Percentiles rank a stretch among this genome's conserved stretches.
phyloP scores from a whole-genome alignment of 257 asterid species.

The Nicotiana noctiflora region DNA sequence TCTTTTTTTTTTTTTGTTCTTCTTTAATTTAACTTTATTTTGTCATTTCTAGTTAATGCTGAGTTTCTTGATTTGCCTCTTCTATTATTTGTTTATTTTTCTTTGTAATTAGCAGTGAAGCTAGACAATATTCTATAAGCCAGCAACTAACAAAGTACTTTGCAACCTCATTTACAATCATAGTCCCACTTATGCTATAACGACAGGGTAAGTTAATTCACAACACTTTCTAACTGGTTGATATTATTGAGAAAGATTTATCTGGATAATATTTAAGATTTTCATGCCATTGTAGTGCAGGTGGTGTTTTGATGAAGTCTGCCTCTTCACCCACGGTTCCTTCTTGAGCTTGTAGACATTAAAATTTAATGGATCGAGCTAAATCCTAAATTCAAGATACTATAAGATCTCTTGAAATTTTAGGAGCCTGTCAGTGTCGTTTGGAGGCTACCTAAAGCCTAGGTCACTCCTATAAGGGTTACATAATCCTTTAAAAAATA shows the following conservation, averaged over 20 bases:
- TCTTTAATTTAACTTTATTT: slow-evolving; percentile 21
- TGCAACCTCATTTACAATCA: slow-evolving; percentile 84
- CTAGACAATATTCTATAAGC: slow-evolving; percentile 75
- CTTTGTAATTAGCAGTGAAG: slow-evolving; percentile 51
- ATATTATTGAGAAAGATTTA: background rate
- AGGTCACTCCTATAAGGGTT: too few relatives aligned
- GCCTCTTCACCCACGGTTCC: slow-evolving; percentile 40
- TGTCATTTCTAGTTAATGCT: slow-evolving; percentile 11
- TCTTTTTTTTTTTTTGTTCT: too few relatives aligned
- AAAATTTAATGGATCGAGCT: background rate
- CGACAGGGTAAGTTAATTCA: slow-evolving; percentile 54
- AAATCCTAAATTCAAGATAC: too few relatives aligned
- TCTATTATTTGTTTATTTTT: background rate
- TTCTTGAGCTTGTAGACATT: too few relatives aligned
- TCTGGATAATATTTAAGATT: background rate
- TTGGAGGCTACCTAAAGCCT: too few relatives aligned
- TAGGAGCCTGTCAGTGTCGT: too few relatives aligned
- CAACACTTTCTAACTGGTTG: background rate
- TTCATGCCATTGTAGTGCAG: slow-evolving; percentile 30
- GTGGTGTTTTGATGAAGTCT: slow-evolving; percentile 90
- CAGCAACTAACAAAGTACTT: slow-evolving; percentile 50
- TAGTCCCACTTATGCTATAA: slow-evolving; percentile 81
- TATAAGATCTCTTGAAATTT: too few relatives aligned
- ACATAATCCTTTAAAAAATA: too few relatives aligned
- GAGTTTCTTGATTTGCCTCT: too few relatives aligned